Conservation (phyloP, 2,329 filamentous ascomycete genomes). For the Pseudopithomyces chartarum region DNA sequence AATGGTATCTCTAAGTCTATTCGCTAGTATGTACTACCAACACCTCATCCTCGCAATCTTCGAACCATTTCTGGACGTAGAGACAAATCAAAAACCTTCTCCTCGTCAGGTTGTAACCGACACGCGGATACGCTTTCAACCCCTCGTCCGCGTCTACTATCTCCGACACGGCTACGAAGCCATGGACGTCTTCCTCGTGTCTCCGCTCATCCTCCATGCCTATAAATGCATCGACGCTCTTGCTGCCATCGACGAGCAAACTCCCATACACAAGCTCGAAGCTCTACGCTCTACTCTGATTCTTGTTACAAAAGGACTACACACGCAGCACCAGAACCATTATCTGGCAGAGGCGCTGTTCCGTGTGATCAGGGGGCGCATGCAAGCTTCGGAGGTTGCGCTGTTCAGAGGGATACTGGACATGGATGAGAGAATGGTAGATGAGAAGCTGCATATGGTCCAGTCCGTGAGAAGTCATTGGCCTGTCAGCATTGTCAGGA, state of each 20-base stretch:
- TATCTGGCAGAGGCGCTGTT: conserved; percentile 7
- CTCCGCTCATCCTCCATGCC: conserved; percentile 3
- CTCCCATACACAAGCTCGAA: conserved; percentile 2
- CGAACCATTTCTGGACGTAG: conserved; percentile 3
- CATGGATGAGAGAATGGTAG: not conserved
- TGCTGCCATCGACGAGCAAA: conserved; percentile 8
- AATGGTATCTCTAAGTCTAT: too few relatives aligned
- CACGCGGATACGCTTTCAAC: conserved; percentile 2
- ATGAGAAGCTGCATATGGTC: conserved; percentile 1
- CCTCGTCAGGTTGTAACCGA: conserved; percentile 7
- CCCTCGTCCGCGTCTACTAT: conserved; percentile 9
- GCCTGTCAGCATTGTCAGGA: conserved; percentile 2
- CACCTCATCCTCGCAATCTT: conserved; percentile 14
- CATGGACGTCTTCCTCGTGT: conserved; percentile 12
- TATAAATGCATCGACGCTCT: conserved; percentile 7
- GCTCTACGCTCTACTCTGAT: conserved; percentile 18
- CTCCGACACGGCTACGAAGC: conserved; percentile 13
- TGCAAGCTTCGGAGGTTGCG: not conserved
- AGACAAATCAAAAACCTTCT: conserved; percentile 1
- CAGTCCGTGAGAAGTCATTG: conserved; percentile 4
- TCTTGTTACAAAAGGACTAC: conserved; percentile 12
- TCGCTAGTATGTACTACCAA: conserved; percentile 9
- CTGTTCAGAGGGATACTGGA: conserved; percentile 1
- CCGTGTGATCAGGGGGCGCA: conserved; percentile 1
- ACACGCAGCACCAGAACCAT: conserved; percentile 10